Conservation (phyloP, 129 eudicot species). For the Oenanthe sinensis region DNA sequence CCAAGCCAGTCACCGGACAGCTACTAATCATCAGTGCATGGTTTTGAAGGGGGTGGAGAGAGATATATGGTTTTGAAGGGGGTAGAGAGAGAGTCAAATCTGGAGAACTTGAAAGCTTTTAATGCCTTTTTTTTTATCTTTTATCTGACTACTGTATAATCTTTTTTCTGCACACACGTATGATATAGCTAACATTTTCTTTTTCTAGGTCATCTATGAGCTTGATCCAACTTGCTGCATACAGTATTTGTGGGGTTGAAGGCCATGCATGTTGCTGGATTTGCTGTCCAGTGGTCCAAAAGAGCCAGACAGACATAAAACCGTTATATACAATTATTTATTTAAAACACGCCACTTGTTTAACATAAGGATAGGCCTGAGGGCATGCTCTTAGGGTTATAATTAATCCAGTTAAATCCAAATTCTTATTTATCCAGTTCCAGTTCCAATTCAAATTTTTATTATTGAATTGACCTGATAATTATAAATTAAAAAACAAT, state of each 20-base stretch:
- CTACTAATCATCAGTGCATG: background rate
- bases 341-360: background rate
- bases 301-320: background rate
- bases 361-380: background rate
- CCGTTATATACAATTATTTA: background rate
- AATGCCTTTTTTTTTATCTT: no score
- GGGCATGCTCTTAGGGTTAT: background rate
- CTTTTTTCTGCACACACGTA: background rate
- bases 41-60: no score
- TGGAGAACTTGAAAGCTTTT: no score
- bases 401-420: no score
- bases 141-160: no score
- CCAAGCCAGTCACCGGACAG: background rate
- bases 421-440: background rate
- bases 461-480: no score
- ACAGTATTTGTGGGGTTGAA: background rate
- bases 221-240: background rate
- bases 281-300: background rate
- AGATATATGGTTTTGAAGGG: no score
- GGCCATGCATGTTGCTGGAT: background rate
- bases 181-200: background rate
- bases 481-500: no score
- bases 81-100: background rate
- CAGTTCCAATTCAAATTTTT: no score
- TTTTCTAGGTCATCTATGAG: constrained; percentile 3